phyloP scores from a whole-genome alignment of 2,329 filamentous ascomycete genomes.

The Ophiocordyceps australis region DNA sequence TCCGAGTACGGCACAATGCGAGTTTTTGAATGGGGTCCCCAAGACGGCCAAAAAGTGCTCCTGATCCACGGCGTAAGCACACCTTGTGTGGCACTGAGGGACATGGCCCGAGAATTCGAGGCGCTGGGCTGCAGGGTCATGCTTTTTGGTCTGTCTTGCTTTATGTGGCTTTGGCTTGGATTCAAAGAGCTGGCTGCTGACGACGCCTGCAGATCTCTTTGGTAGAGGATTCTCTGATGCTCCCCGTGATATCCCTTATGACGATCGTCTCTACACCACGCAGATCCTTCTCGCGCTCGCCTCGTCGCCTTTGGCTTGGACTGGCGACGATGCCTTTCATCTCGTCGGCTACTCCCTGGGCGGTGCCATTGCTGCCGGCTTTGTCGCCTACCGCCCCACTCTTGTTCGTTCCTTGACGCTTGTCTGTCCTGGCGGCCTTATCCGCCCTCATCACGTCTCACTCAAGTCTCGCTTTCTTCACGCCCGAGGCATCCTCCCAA shows the following conservation, averaged over 20 bases:
- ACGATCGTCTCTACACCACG: conserved; percentile 43
- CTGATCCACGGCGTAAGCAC: conserved; percentile 71
- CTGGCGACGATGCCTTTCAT: conserved; percentile 37
- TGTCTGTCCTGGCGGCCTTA: conserved; percentile 49
- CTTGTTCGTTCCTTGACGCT: conserved; percentile 46
- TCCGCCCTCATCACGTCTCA: conserved; percentile 43
- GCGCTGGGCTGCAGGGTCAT: conserved; percentile 55
- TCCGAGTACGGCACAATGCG: conserved; percentile 54
- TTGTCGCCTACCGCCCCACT: conserved; percentile 49
- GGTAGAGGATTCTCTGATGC: conserved; percentile 64
- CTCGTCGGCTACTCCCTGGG: conserved; percentile 68
- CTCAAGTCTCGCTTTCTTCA: conserved; percentile 46
- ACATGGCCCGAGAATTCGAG: conserved; percentile 47
- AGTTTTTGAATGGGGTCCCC: conserved; percentile 68
- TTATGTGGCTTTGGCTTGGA: no score
- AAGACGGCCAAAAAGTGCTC: conserved; percentile 51
- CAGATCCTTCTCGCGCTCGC: conserved; percentile 49
- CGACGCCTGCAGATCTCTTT: conserved; percentile 38
- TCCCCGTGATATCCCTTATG: conserved; percentile 39
- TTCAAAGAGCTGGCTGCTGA: neutral
- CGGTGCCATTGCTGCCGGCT: conserved; percentile 53
- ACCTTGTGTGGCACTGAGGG: conserved; percentile 50
- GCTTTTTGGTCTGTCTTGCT: conserved; percentile 44
- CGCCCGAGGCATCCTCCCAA: conserved; percentile 38
- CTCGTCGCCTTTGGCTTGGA: conserved; percentile 42